Evolutionary conservation across 1,284 basidiomycete species (phyloP).

Genomic region (Tilletia indica): DNA sequence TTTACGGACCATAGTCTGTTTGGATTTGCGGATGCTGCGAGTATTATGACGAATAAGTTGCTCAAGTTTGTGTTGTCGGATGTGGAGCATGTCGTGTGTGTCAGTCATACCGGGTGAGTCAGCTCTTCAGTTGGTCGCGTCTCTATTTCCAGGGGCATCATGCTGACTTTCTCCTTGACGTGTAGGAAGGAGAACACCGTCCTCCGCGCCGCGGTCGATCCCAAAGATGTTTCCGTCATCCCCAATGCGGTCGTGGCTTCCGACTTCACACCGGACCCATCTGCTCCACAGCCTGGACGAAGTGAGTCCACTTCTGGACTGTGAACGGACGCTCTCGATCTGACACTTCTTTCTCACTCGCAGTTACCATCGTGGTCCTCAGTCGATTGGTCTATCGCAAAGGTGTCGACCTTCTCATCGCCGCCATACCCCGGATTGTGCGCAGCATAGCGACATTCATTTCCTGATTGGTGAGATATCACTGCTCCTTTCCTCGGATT

Average conservation of each 20-base stretch:
- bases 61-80: conserved; percentile 77
- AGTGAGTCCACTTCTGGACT: too few relatives aligned
- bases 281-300: conserved; percentile 21
- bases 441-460: conserved; percentile 74
- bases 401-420: conserved; percentile 91
- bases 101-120: conserved; percentile 91
- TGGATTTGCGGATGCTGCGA: conserved; percentile 91
- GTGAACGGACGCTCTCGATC: too few relatives aligned
- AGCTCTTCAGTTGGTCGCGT: not conserved
- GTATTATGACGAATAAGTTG: conserved; percentile 95
- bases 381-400: conserved; percentile 94
- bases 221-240: conserved; percentile 61
- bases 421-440: conserved; percentile 87
- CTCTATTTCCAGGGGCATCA: too few relatives aligned
- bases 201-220: conserved; percentile 68
- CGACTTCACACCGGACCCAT: conserved; percentile 71
- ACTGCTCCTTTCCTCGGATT: not conserved
- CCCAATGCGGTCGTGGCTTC: conserved; percentile 90
- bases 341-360: not conserved
- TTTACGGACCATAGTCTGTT: conserved; percentile 98
- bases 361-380: conserved; percentile 91
- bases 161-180: too few relatives aligned
- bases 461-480: conserved; percentile 75
- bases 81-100: too few relatives aligned
- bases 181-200: conserved; percentile 78